Base-by-base conservation (phyloP, 1,139 yeast genomes). In the Protomyces pachydermus region DNA sequence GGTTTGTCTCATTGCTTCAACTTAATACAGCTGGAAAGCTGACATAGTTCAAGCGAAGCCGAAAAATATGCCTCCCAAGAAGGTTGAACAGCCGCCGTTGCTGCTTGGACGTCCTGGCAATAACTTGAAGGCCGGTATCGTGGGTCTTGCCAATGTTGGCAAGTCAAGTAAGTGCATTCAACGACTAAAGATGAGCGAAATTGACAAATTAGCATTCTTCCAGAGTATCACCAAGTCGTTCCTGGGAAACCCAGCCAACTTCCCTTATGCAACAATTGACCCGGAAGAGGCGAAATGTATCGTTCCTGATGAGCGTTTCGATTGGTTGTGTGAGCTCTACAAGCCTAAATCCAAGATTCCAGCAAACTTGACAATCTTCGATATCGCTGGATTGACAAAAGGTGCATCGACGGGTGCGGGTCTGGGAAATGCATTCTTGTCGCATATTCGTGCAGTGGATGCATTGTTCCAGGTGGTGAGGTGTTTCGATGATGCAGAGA, bases 351-450 rank as follows among this genome's bases (percentile, higher is more conserved):
- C 89, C 68, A 88, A 85, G 75, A 95, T 93, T 66, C 98, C 97
- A 66, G 98, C 98, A 25, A 87, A 81, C 76, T 85, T 91, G 81
- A 91, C 97, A 69, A 85, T 93, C 67, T 91, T 90, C 74, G 98
- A 93, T 79, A 93, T 93, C 80, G 98, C 98, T 66, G 98, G 98
- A 77, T 83, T 93, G 76, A 91, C 97, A 70, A 90, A 91, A 77
- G 98, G 98, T 77, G 98, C 98, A 60, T 86, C 91, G 69, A 86
- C 91, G 64, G 98, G 98, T 79, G 98, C 93, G 78, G 98, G 98
- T 75, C 84, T 93, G 71, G 98, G 98, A 76, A 95, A 93, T 78
- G 96, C 96, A 71, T 93, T 93, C 84, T 86, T 93, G 81, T 88
- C 98, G 71, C 93, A 93, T 78, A 93, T 93, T 73, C 85, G 98